Base-by-base conservation (phyloP, 2,329 filamentous ascomycete genomes). In the Exophiala sp. region DNA sequence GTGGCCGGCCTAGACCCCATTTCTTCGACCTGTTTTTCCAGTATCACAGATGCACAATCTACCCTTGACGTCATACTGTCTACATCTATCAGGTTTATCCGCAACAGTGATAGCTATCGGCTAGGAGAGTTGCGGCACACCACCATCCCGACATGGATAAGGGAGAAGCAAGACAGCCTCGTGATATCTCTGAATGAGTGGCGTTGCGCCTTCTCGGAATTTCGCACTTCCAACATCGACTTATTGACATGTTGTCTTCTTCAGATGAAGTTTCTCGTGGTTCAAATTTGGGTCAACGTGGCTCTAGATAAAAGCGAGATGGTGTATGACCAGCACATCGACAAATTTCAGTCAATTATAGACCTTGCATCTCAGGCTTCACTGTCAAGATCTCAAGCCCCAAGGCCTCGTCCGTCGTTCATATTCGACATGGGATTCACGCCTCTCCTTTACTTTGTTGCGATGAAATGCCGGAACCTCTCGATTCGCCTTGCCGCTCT, bases 361-460 rank as follows among this genome's bases (percentile, higher is more conserved):
- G 16, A 47, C 29, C 14, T 47, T 16, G 44, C 44, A 36, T 34
- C 24, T 33, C 44, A 47, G 32, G 44, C 33, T 12, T 16, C 20
- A 29, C 16, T 35, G 44, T 32, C 11, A 47, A 35, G 24, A 47
- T 20, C 24, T 16, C 44, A 11, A 9, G 3, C n/a, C 12, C n/a
- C 18, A 16, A 34, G 5, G 16, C 29, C 14, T 20, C 44, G 44
- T 18, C 29, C 29, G 16, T 34, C n/a, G 6, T 47, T 47, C 34
- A 34, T 35, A 33, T 47, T 33, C 32, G 32, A 20, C 24, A 47
- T 47, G 44, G 44, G 44, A 7, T 47, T 47, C 18, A 34, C 44
- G 16, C 44, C 44, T 47, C 44, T 47, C 11, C 44, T 47, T 9
- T 35, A 47, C 34, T 47, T 47, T 35, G 44, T 35, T 16, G 44